Conservation (phyloP, 2,329 filamentous ascomycete species). For the Phaeophleospora eucalypticola region DNA sequence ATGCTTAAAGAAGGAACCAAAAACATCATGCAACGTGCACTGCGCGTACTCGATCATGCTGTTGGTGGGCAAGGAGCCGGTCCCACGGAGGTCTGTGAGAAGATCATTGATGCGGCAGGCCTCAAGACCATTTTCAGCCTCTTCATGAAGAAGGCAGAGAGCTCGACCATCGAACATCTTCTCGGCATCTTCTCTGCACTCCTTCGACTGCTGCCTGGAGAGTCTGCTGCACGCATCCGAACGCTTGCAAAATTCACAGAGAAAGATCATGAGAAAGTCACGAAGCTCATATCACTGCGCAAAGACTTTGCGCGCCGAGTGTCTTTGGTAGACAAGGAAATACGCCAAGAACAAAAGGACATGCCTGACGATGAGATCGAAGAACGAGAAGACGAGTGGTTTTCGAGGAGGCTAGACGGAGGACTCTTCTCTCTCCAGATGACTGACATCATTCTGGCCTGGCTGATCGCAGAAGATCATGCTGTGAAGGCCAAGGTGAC, state of each 20-base stretch:
- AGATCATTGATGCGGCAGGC: constrained; percentile 75
- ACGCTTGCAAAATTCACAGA: constrained; percentile 92
- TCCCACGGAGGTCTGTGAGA: constrained; percentile 61
- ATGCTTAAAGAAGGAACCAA: constrained; percentile 88
- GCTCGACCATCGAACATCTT: constrained; percentile 68
- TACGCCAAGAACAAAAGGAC: constrained; percentile 54
- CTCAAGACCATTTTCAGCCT: constrained; percentile 80
- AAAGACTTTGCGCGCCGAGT: constrained; percentile 65
- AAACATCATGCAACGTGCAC: constrained; percentile 67
- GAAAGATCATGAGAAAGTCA: constrained; percentile 84
- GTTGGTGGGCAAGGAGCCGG: constrained; percentile 51
- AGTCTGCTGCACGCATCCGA: constrained; percentile 74
- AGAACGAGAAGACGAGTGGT: constrained; percentile 64
- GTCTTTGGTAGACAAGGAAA: constrained; percentile 58
- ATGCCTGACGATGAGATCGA: constrained; percentile 58
- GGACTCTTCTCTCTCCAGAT: constrained; percentile 80
- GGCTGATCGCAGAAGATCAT: constrained; percentile 84
- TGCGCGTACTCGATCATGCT: constrained; percentile 83
- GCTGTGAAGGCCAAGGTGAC: constrained; percentile 65
- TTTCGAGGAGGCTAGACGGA: constrained; percentile 72
- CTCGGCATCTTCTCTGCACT: constrained; percentile 81
- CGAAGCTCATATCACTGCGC: constrained; percentile 66
- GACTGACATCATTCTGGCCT: constrained; percentile 79
- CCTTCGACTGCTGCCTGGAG: constrained; percentile 71
- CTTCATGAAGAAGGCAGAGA: constrained; percentile 78